A percentile compares a stretch with the other conserved stretches of the same genome.
These are phyloP conservation scores for Aspergillus ochraceus DNA, from an alignment of 2,329 filamentous ascomycete genomes.

Conservation along the genomic window DNA sequence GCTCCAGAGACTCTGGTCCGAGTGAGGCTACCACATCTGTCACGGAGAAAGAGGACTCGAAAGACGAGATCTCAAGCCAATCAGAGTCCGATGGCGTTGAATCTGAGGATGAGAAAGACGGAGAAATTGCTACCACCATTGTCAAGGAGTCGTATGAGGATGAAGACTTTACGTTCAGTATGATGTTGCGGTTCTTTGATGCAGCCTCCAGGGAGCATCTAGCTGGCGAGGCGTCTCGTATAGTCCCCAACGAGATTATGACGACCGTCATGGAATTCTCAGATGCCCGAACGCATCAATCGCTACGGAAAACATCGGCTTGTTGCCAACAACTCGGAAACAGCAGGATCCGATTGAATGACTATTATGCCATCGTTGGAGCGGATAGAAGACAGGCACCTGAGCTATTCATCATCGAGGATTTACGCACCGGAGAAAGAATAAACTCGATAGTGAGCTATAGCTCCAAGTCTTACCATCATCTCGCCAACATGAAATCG, in stretches of 20 bases:
- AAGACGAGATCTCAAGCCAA: background rate
- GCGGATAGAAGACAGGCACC: background rate
- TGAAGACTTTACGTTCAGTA: background rate
- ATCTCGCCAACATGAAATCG: background rate
- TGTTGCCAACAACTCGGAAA: conserved; percentile 10
- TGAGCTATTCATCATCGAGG: conserved; percentile 7
- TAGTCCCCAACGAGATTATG: conserved; percentile 19
- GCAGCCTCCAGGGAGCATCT: conserved; percentile 7
- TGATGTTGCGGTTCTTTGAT: conserved; percentile 15
- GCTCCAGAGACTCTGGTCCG: background rate
- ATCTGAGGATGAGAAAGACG: background rate
- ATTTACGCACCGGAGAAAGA: conserved; percentile 10
- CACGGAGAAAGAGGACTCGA: background rate
- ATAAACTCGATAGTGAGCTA: background rate
- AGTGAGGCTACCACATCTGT: background rate
- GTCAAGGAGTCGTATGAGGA: background rate
- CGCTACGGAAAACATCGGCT: conserved; percentile 11
- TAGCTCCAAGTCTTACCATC: background rate
- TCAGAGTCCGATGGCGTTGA: background rate
- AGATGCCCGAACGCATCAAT: conserved; percentile 15
- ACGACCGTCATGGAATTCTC: conserved; percentile 15
- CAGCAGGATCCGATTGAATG: conserved; percentile 14
- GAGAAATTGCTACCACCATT: background rate
- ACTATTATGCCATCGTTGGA: conserved; percentile 15
- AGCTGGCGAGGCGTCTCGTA: conserved; percentile 3